phyloP scores from a whole-genome alignment of 306 rosid species.

The Vigna mungo region DNA sequence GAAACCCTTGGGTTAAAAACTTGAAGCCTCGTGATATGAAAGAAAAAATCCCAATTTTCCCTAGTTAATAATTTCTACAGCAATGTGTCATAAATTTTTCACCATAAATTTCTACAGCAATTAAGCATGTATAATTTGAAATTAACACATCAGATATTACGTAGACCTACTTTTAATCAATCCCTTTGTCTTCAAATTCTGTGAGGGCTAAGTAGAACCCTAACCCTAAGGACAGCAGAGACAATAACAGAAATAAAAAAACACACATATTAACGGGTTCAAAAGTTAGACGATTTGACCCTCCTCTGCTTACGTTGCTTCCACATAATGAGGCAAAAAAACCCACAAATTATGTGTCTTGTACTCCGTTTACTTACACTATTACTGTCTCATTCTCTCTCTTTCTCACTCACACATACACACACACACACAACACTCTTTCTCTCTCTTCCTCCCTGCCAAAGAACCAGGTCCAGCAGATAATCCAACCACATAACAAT shows the following conservation, averaged over 20 bases:
- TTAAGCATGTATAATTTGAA: too few relatives aligned
- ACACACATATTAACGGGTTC: constrained; percentile 45
- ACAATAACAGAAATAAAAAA: constrained; percentile 4
- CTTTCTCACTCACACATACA: background rate
- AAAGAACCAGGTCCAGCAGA: constrained; percentile 27
- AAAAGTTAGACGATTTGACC: constrained; percentile 53
- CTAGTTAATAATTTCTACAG: constrained; percentile 18
- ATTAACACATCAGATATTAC: constrained; percentile 9
- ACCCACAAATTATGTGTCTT: constrained; percentile 58
- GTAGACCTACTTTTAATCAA: constrained; percentile 36
- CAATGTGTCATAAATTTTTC: background rate
- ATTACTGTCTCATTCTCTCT: constrained; percentile 12
- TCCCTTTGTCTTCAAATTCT: constrained; percentile 34
- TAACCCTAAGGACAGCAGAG: constrained; percentile 42
- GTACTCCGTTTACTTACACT: constrained; percentile 37
- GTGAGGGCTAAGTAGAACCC: constrained; percentile 28
- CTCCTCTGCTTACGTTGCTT: constrained; percentile 48
- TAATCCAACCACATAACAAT: constrained; percentile 35
- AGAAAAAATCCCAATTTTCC: background rate
- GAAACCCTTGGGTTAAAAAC: constrained; percentile 42
- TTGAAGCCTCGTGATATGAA: constrained; percentile 1
- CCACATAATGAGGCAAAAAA: constrained; percentile 50
- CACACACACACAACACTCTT: background rate
- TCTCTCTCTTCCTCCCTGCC: constrained; percentile 14
- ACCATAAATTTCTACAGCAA: background rate